phyloP scores from a whole-genome alignment of 75 land plant genomes.

The Larix kaempferi region DNA sequence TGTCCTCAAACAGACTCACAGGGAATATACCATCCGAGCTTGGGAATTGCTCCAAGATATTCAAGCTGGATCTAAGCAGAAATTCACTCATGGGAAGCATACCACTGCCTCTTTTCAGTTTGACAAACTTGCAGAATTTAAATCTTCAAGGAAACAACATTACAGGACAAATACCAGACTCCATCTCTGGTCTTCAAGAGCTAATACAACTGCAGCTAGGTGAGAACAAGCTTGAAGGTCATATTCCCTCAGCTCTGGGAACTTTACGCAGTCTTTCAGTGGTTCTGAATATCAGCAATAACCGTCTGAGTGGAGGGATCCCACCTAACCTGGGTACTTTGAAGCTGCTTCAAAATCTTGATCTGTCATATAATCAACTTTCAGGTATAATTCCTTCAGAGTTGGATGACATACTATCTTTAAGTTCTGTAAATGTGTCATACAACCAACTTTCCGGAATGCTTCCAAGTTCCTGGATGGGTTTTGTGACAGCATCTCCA shows the following conservation, averaged over 20 bases:
- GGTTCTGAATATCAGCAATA: slow-evolving; percentile 27
- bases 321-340: slow-evolving; percentile 37
- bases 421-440: slow-evolving; percentile 30
- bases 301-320: slow-evolving; percentile 28
- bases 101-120: slow-evolving; percentile 32
- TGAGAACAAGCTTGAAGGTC: slow-evolving; percentile 43
- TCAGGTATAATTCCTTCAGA: slow-evolving; percentile 33
- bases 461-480: slow-evolving; percentile 28
- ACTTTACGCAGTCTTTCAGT: slow-evolving; percentile 25
- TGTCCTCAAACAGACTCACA: slow-evolving; percentile 25
- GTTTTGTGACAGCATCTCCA: slow-evolving; percentile 13
- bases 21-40: slow-evolving; percentile 48
- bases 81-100: slow-evolving; percentile 50
- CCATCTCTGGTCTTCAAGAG: slow-evolving; percentile 16
- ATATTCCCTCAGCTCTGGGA: slow-evolving; percentile 34
- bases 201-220: slow-evolving; percentile 33
- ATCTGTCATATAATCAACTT: slow-evolving; percentile 47
- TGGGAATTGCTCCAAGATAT: slow-evolving; percentile 23
- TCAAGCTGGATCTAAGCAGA: slow-evolving; percentile 44
- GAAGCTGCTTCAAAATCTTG: slow-evolving; percentile 30
- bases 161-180: slow-evolving; percentile 33
- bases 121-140: slow-evolving; percentile 24
- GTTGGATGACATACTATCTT: slow-evolving; percentile 30
- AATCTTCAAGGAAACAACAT: slow-evolving; percentile 34
- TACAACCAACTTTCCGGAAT: slow-evolving; percentile 32